Base-by-base conservation (phyloP, 2,329 filamentous ascomycete genomes). In the Eutypella sp. region DNA sequence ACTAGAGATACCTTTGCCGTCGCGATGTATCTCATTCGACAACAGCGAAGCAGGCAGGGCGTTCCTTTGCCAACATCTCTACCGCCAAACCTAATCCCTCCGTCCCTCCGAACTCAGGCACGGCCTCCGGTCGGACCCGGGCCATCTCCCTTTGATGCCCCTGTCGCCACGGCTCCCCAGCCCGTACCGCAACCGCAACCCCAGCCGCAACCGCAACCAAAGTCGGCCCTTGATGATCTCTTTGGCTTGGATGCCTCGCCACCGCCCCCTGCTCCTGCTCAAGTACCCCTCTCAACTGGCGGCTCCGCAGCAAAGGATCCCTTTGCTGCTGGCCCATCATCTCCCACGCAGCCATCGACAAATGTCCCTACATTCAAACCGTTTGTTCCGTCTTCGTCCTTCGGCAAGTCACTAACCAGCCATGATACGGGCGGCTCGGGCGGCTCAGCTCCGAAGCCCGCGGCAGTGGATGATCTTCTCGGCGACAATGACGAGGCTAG, bases 21-120 rank as follows among this genome's bases (percentile, higher is more conserved):
- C 40, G 92, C 93, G 44, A 96, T 99, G 91, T 95, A 95, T 63
- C 75, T 99, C 42, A 96, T 99, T 57, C 82, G 91, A 50, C 88
- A 95, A 64, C 91, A 96, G 64, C 80, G 91, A 44, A 86, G 79
- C 53, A 85, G 84, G 51, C 81, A 82, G 47, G 81, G 84, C 46
- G 70, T 69, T 34, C 72, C 80, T 23, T 67, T 97, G 25, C 93
- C 93, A 2, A 73, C 84, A 19, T 77, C 81, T n/a, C 71, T 99
- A 36, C 91, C 92, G 9, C 73, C 84, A 0, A 91, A 85, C 55
- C 72, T 97, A 33, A 78, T 97, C 24, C 93, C 93, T 11, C 93
- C 92, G 3, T 89, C 83, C 62, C 81, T 96, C 78, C 87, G 93
- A 44, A 75, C 69, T 49, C 82, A 82, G 58, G 66, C 67, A 37